Percentiles rank a stretch among this genome's conserved stretches.
Evolutionary conservation across 306 rosid species (phyloP).

Genomic region (Rosa rugosa): DNA sequence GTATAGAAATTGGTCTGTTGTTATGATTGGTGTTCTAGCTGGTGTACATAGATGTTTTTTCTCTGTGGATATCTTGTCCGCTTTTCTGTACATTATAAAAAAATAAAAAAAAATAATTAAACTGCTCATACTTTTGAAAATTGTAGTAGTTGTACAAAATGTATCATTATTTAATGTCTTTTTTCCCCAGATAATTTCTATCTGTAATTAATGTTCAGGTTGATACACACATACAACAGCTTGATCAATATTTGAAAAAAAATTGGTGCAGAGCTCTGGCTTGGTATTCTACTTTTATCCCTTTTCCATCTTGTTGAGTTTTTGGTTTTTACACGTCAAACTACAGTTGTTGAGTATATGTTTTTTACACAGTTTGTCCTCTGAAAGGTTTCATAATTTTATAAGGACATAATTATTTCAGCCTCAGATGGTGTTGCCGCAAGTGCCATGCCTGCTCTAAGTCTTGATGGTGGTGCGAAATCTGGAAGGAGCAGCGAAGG

Average conservation of each 20-base stretch:
- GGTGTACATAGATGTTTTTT: background rate
- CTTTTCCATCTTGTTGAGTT: slow-evolving; percentile 14
- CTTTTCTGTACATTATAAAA: background rate
- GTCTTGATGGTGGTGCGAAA: slow-evolving; percentile 49
- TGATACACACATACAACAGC: slow-evolving; percentile 90
- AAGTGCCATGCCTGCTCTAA: slow-evolving; percentile 54
- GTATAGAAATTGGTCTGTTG: background rate
- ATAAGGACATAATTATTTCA: slow-evolving; percentile 5
- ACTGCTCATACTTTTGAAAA: background rate
- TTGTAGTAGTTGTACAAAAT: background rate
- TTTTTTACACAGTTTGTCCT: background rate
- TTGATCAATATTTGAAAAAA: slow-evolving; percentile 88
- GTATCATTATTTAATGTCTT: background rate
- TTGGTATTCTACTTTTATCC: slow-evolving; percentile 48
- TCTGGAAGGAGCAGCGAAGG: slow-evolving; percentile 65
- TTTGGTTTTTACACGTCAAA: background rate
- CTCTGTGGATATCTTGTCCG: background rate
- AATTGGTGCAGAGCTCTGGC: slow-evolving; percentile 79
- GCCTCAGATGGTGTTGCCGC: slow-evolving; percentile 46
- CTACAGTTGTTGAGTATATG: slow-evolving; percentile 2
- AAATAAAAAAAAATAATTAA: background rate
- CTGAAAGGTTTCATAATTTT: slow-evolving; percentile 3
- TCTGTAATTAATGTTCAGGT: slow-evolving; percentile 52
- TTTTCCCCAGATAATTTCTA: background rate
- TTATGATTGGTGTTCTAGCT: background rate